Conservation (phyloP, 1,284 basidiomycete genomes). For the Heterobasidion annosum region DNA sequence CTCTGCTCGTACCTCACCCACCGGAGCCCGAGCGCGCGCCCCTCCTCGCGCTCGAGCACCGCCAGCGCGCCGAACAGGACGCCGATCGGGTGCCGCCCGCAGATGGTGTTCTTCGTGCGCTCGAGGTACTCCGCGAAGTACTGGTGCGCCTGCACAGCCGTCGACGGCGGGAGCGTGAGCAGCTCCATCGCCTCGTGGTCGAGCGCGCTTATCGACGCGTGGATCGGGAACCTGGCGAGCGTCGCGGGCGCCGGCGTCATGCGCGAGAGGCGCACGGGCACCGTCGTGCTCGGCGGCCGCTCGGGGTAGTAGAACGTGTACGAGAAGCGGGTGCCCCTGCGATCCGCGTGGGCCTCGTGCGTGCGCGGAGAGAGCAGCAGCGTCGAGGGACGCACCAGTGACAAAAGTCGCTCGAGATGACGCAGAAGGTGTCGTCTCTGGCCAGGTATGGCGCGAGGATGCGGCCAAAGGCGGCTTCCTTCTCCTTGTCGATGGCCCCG, state of each 20-base stretch:
- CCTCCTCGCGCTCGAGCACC: conserved; percentile 43
- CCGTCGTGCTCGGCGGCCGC: conserved; percentile 39
- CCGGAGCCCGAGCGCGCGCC: conserved; percentile 35
- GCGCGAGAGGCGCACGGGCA: conserved; percentile 44
- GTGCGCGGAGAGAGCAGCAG: background rate
- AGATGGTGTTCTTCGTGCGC: conserved; percentile 92
- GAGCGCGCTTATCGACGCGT: conserved; percentile 64
- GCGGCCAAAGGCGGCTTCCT: conserved; percentile 57
- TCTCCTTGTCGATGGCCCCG: conserved; percentile 62
- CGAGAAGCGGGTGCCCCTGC: conserved; percentile 82
- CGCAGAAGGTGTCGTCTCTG: conserved; percentile 74
- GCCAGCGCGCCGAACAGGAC: conserved; percentile 78
- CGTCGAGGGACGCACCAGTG: conserved; percentile 71
- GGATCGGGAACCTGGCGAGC: conserved; percentile 43
- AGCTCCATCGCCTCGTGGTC: conserved; percentile 77
- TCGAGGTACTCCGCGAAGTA: conserved; percentile 71
- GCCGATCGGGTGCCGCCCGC: conserved; percentile 92
- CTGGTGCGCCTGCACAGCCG: conserved; percentile 44
- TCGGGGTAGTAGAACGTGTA: conserved; percentile 88
- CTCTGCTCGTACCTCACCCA: conserved; percentile 95
- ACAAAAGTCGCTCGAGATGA: conserved; percentile 96
- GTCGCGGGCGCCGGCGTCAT: conserved; percentile 27
- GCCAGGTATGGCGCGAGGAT: conserved; percentile 77
- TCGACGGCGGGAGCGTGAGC: conserved; percentile 49
- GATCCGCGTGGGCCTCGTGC: background rate